A percentile compares a stretch with the other conserved stretches of the same genome.
Conservation (phyloP, 192 early-diverging fungal species). For the Gigaspora rosea region DNA sequence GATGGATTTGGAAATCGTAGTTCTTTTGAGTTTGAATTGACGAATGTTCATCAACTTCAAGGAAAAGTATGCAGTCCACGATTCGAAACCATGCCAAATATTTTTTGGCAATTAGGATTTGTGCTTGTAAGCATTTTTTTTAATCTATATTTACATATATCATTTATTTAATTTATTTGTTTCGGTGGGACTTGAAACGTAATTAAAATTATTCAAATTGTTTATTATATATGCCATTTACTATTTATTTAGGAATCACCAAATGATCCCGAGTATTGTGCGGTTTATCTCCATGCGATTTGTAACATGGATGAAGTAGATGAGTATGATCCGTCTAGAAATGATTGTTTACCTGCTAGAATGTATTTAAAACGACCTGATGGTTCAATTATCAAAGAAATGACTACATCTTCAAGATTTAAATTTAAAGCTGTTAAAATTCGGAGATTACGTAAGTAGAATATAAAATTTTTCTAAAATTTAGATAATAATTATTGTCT, state of each 20-base stretch:
- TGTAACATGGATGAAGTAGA: background rate
- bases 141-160: background rate
- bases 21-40: background rate
- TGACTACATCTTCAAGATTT: background rate
- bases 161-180: background rate
- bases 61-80: background rate
- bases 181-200: background rate
- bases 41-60: background rate
- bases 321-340: background rate
- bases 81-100: conserved; percentile 12
- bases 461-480: background rate
- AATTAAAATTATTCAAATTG: background rate
- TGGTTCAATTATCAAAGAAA: background rate
- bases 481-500: no score
- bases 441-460: background rate
- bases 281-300: background rate
- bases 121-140: background rate
- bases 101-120: conserved; percentile 12
- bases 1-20: background rate
- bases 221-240: background rate
- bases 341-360: background rate
- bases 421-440: background rate
- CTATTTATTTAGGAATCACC: background rate
- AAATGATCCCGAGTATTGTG: conserved; percentile 21
- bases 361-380: background rate